Percentiles rank a stretch among this genome's conserved stretches.
Conservation (phyloP, 352 stramenopile species). For the Phytophthora sojae region DNA sequence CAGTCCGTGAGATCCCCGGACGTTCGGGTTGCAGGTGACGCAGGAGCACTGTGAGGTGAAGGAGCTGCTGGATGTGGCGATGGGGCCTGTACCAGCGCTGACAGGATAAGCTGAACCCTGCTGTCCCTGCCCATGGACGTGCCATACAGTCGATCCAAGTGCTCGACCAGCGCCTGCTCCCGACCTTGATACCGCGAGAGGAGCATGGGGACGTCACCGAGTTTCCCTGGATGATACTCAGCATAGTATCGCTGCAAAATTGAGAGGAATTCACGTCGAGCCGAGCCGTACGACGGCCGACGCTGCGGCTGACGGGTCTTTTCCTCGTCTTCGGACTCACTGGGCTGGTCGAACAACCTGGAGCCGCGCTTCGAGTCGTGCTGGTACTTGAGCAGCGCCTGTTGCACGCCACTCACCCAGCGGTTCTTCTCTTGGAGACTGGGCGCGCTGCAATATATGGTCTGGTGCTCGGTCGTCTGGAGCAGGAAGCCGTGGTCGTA, state of each 20-base stretch:
- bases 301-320: not conserved
- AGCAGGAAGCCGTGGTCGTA: conserved; percentile 81
- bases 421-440: conserved; percentile 70
- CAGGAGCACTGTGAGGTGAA: conserved; percentile 21
- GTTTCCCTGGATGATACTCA: conserved; percentile 69
- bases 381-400: conserved; percentile 47
- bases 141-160: conserved; percentile 77
- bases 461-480: conserved; percentile 59
- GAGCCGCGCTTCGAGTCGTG: conserved; percentile 29
- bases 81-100: conserved; percentile 12
- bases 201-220: conserved; percentile 65
- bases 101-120: conserved; percentile 42
- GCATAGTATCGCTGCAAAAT: conserved; percentile 63
- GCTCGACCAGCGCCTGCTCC: conserved; percentile 61
- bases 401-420: conserved; percentile 67
- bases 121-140: conserved; percentile 48
- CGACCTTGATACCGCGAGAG: conserved; percentile 55
- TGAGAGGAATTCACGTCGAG: conserved; percentile 35
- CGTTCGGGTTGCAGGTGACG: conserved; percentile 36
- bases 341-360: conserved; percentile 18
- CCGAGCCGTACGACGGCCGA: conserved; percentile 18
- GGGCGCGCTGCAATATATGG: conserved; percentile 73
- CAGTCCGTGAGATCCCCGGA: conserved; percentile 28
- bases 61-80: conserved; percentile 2
- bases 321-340: conserved; percentile 39